phyloP scores from a whole-genome alignment of 306 rosid genomes.

The Cucurbita maxima region DNA sequence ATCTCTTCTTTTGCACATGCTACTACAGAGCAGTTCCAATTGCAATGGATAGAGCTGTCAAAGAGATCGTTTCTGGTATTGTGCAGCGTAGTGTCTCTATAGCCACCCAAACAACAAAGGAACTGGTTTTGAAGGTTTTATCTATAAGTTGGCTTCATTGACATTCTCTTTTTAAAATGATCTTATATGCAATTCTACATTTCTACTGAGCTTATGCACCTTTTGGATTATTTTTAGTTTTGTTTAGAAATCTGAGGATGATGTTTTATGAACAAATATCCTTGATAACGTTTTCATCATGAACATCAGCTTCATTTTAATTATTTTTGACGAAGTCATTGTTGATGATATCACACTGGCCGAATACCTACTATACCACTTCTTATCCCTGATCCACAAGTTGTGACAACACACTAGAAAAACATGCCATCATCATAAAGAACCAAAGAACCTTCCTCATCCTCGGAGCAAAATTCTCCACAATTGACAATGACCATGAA shows the following conservation, averaged over 20 bases:
- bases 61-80: constrained; percentile 67
- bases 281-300: no score
- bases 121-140: constrained; percentile 86
- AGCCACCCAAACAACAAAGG: constrained; percentile 96
- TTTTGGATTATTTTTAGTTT: background rate
- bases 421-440: no score
- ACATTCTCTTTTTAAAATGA: background rate
- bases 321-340: no score
- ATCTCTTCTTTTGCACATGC: constrained; percentile 1
- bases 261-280: no score
- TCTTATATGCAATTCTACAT: background rate
- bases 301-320: no score
- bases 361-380: no score
- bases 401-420: no score
- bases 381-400: no score
- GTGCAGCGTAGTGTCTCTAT: constrained; percentile 98
- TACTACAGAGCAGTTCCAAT: constrained; percentile 61
- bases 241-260: background rate
- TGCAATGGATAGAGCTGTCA: constrained; percentile 96
- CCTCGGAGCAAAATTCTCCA: no score
- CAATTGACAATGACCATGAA: no score
- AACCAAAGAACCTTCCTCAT: no score
- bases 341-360: no score
- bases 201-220: background rate
- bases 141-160: background rate